Percentiles rank a stretch among this genome's conserved stretches.
Evolutionary conservation across 2,329 filamentous ascomycete species (phyloP).

Genomic region (Arthrobotrys iridis): DNA sequence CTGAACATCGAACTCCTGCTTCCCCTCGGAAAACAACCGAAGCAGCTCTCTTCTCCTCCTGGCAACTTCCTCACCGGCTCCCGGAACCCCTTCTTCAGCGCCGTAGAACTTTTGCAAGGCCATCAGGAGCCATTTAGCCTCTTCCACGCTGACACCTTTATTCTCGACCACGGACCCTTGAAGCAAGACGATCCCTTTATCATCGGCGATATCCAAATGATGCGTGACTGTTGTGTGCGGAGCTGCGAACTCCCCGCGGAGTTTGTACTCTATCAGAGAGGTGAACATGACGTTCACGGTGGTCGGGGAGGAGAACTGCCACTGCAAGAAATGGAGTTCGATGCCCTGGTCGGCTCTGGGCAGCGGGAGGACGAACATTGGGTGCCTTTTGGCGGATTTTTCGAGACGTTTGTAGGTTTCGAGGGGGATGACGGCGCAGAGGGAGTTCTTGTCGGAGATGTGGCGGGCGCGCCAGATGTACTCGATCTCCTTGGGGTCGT

Average conservation of each 20-base stretch:
- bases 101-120: conserved; percentile 95
- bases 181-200: conserved; percentile 83
- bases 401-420: conserved; percentile 79
- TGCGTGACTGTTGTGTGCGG: conserved; percentile 96
- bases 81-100: conserved; percentile 62
- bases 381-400: conserved; percentile 75
- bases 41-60: conserved; percentile 75
- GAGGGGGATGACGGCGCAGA: conserved; percentile 84
- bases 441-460: conserved; percentile 74
- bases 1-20: conserved; percentile 82
- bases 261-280: conserved; percentile 90
- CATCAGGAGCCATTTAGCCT: conserved; percentile 90
- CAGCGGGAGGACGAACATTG: conserved; percentile 90
- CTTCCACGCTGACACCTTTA: conserved; percentile 77
- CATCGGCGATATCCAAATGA: conserved; percentile 79
- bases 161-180: conserved; percentile 82
- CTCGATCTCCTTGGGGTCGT: conserved; percentile 79
- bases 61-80: conserved; percentile 60
- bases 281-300: conserved; percentile 88
- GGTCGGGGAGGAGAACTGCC: conserved; percentile 81
- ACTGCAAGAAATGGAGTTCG: conserved; percentile 96
- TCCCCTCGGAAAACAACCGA: conserved; percentile 82
- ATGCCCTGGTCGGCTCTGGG: conserved; percentile 75
- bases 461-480: conserved; percentile 91
- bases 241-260: conserved; percentile 85